Evolutionary conservation across 1,284 basidiomycete species (phyloP), one percentile per base, ranked within the genome.

Genomic region (Cutaneotrichosporon cavernicola): DNA sequence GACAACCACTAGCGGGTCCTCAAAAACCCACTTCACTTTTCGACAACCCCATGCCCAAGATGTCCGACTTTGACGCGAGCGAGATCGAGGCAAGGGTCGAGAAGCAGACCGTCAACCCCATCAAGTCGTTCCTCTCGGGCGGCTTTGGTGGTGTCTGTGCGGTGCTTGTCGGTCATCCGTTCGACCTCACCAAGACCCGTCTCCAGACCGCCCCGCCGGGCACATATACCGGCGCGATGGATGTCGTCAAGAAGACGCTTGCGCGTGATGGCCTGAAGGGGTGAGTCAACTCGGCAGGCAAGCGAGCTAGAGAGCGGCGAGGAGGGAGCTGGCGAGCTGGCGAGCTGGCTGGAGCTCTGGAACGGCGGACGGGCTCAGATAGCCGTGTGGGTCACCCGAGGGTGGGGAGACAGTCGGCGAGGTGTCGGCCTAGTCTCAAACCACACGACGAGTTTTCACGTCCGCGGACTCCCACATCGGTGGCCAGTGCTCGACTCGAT

Each of bases 151-250:
- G 96, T 73, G 57, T 69, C 74, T 43, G 75, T 67, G 68, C 65
- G 65, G 76, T 79, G 5, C 73, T 79, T 55, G 75, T 77, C 90
- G 96, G 96, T 5, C 97, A 99, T 76, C 96, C 96, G 9, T 99
- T 99, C 77, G 96, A 99, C 82, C 83, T 99, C 72, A 97, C 92
- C 65, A 98, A 98, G 84, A 97, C 94, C 36, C 86, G 94, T 63
- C 81, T 99, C 71, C 97, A 99, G 82, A 99, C 97, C 9, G 96
- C 97, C 7, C 73, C 88, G 16, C 87, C 90, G 21, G 96, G 97
- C 7, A 86, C 87, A 57, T 99, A 99, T 82, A 94, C 86, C 26
- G 94, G 97, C 53, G 92, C 91, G 2, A 73, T 98, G 30, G 96
- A 99, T 82, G 95, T 97, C 21, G 92, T 98, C 55, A 89, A 87